Conservation (phyloP, 371 early-diverging fungal genomes). For the Phascolomyces articulosus region DNA sequence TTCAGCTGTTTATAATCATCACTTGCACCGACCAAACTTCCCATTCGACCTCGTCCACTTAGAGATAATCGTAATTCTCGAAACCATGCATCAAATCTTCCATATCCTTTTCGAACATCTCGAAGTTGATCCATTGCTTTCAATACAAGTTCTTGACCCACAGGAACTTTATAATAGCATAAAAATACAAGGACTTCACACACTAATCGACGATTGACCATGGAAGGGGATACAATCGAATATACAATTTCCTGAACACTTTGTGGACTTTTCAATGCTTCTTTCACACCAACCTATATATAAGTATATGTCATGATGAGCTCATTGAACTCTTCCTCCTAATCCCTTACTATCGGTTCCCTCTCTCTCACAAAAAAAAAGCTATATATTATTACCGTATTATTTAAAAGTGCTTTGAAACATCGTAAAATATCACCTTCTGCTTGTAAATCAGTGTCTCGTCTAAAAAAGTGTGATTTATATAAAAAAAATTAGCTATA, state of each 20-base stretch:
- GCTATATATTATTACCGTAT: conserved; percentile 38
- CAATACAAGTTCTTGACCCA: conserved; percentile 76
- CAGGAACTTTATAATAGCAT: conserved; percentile 78
- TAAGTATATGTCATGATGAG: neutral
- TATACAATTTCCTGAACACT: conserved; percentile 75
- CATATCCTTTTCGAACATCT: conserved; percentile 57
- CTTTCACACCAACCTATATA: conserved; percentile 75
- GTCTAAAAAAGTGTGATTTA: no score
- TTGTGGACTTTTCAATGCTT: conserved; percentile 70
- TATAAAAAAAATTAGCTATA: no score
- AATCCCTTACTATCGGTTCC: neutral
- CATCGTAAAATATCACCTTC: conserved; percentile 82
- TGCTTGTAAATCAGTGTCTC: conserved; percentile 65
- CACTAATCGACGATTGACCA: conserved; percentile 74
- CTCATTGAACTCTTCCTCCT: neutral
- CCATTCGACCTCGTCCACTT: conserved; percentile 83
- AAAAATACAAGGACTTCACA: conserved; percentile 83
- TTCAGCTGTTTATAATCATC: conserved; percentile 73
- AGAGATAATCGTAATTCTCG: conserved; percentile 69
- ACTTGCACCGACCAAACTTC: conserved; percentile 82
- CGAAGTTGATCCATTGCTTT: conserved; percentile 68
- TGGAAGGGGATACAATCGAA: conserved; percentile 75
- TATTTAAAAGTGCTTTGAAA: conserved; percentile 78
- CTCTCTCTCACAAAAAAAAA: conserved; percentile 28
- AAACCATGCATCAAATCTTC: conserved; percentile 86